These are phyloP conservation scores for Monilinia laxa DNA, from an alignment of 2,329 filamentous ascomycete species.

Conservation along the genomic window DNA sequence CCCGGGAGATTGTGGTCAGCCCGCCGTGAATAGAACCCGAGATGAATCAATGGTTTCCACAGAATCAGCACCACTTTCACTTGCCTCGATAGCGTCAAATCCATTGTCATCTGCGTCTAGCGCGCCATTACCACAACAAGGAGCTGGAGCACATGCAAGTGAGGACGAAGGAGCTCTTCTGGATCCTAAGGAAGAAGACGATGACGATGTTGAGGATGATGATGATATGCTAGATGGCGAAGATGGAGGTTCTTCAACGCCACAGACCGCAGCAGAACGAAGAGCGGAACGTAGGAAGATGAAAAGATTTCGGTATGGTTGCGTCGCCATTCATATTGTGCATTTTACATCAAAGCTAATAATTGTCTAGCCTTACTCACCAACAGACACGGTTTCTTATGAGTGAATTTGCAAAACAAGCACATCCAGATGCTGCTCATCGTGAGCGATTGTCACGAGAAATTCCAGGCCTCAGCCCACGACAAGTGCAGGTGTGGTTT, in stretches of 20 bases:
- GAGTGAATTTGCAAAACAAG: slow-evolving; percentile 94
- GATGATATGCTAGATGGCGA: slow-evolving; percentile 55
- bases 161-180: slow-evolving; percentile 49
- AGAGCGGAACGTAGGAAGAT: slow-evolving; percentile 61
- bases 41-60: slow-evolving; percentile 46
- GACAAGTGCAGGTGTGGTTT: slow-evolving; percentile 98
- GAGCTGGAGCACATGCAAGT: slow-evolving; percentile 41
- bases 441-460: slow-evolving; percentile 82
- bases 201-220: slow-evolving; percentile 48
- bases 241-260: slow-evolving; percentile 42
- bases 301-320: slow-evolving; percentile 74
- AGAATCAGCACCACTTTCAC: slow-evolving; percentile 44
- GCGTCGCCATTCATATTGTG: slow-evolving; percentile 12
- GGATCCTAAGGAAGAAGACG: slow-evolving; percentile 39
- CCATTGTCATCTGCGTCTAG: slow-evolving; percentile 44
- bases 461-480: slow-evolving; percentile 85
- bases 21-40: slow-evolving; percentile 40
- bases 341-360: slow-evolving; percentile 40
- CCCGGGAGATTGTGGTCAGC: slow-evolving; percentile 34
- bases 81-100: slow-evolving; percentile 43
- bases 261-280: slow-evolving; percentile 57
- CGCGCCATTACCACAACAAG: slow-evolving; percentile 42
- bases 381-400: slow-evolving; percentile 97
- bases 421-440: slow-evolving; percentile 89
- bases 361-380: slow-evolving; percentile 70